These are phyloP conservation scores for Endotrypanum monterogeii DNA, from an alignment of 208 protist genomes.

Conservation along the genomic window DNA sequence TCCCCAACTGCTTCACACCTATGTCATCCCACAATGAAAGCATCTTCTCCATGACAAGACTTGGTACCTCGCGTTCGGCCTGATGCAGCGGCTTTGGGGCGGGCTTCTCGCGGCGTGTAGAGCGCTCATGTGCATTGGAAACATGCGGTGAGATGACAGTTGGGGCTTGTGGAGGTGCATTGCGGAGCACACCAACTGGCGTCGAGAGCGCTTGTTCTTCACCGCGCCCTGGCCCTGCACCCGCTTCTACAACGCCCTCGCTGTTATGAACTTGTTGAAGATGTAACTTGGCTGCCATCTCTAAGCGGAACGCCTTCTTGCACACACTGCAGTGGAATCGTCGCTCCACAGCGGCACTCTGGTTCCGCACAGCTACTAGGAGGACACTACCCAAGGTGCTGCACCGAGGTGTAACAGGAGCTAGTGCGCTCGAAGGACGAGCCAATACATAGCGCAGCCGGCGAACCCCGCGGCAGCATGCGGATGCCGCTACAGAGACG, in stretches of 20 bases:
- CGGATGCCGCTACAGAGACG: constrained; percentile 4
- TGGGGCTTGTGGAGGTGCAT: constrained; percentile 31
- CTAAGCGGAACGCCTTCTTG: constrained; percentile 84
- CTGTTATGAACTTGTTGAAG: constrained; percentile 83
- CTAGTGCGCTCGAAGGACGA: not conserved
- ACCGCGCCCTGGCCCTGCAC: constrained; percentile 49
- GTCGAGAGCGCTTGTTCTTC: constrained; percentile 18
- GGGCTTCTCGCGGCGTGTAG: constrained; percentile 47
- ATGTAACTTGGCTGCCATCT: constrained; percentile 89
- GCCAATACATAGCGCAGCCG: constrained; percentile 18
- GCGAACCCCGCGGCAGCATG: constrained; percentile 21
- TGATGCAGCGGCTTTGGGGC: constrained; percentile 85
- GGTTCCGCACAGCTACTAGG: constrained; percentile 25
- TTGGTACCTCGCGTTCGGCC: constrained; percentile 62
- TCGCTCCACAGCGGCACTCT: constrained; percentile 57
- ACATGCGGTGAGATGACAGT: constrained; percentile 16
- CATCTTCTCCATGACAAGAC: constrained; percentile 67
- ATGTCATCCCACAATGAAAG: constrained; percentile 82
- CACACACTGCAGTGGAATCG: constrained; percentile 90
- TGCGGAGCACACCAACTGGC: constrained; percentile 24
- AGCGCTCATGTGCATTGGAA: constrained; percentile 37
- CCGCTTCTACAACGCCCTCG: constrained; percentile 65
- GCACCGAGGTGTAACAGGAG: not conserved
- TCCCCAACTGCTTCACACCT: constrained; percentile 66
- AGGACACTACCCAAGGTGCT: not conserved